Evolutionary conservation across 2,329 filamentous ascomycete species (phyloP).

Genomic region (Geoglossum cookeanum): DNA sequence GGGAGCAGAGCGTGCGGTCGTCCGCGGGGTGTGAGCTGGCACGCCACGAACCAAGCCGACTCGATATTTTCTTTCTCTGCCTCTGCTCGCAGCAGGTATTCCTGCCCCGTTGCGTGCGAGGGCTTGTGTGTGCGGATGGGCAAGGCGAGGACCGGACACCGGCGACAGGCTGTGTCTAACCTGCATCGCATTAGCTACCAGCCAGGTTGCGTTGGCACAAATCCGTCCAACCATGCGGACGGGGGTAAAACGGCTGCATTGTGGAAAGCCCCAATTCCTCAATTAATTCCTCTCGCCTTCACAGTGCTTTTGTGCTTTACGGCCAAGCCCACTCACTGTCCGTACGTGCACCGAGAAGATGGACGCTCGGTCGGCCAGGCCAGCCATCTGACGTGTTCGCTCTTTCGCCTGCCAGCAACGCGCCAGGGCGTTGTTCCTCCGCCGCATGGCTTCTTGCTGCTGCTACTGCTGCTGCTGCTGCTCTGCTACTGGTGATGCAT

Average conservation of each 20-base stretch:
- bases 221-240: background rate
- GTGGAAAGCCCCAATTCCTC: background rate
- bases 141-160: background rate
- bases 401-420: background rate
- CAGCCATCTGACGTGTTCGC: constrained; percentile 1
- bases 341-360: no score
- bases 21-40: background rate
- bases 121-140: background rate
- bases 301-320: background rate
- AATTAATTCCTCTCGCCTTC: background rate
- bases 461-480: background rate
- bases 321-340: background rate
- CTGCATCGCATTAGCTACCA: constrained; percentile 1
- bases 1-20: background rate
- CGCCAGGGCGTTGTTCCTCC: background rate
- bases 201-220: background rate
- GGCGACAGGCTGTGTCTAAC: background rate
- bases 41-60: background rate
- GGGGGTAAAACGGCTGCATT: background rate
- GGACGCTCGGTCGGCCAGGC: no score
- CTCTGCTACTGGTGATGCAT: background rate
- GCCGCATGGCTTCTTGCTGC: background rate
- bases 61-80: background rate
- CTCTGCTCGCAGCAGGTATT: background rate
- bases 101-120: background rate